These are phyloP conservation scores for Argentina anserina DNA, from an alignment of 306 rosid genomes.

Conservation along the genomic window DNA sequence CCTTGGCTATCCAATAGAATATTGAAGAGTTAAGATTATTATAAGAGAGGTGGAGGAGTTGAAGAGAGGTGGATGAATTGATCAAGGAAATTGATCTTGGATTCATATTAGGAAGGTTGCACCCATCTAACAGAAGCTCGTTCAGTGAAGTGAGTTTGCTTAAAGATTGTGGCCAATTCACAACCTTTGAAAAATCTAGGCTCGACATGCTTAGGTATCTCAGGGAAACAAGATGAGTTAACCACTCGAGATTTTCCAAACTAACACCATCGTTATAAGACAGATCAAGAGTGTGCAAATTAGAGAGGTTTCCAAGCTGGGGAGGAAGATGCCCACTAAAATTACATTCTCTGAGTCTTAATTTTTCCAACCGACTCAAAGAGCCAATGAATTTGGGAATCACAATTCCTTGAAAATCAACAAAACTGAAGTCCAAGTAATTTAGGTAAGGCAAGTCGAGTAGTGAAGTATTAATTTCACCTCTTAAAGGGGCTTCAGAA, in stretches of 20 bases:
- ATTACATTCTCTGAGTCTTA: accelerated
- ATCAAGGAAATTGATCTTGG: not conserved
- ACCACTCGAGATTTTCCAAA: no score
- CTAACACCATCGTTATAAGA: no score
- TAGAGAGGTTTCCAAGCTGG: not conserved
- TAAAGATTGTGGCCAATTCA: not conserved
- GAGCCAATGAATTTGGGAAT: not conserved
- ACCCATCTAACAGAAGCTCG: not conserved
- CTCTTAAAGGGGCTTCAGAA: no score
- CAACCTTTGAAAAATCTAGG: not conserved
- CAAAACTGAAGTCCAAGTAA: no score
- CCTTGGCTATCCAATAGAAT: not conserved
- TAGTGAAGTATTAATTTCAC: no score
- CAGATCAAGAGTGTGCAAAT: no score
- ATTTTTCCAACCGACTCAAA: not conserved
- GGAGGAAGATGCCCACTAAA: not conserved
- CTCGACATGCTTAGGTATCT: no score
- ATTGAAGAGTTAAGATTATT: not conserved
- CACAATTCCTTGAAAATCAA: not conserved
- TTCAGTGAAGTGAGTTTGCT: not conserved
- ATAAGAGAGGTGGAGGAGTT: not conserved
- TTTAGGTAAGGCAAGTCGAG: no score
- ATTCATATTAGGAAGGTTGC: not conserved
- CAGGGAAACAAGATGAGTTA: no score
- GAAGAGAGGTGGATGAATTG: not conserved